These are phyloP conservation scores for Termitomyces heimii DNA, from an alignment of 768 basidiomycete genomes.

Conservation along the genomic window DNA sequence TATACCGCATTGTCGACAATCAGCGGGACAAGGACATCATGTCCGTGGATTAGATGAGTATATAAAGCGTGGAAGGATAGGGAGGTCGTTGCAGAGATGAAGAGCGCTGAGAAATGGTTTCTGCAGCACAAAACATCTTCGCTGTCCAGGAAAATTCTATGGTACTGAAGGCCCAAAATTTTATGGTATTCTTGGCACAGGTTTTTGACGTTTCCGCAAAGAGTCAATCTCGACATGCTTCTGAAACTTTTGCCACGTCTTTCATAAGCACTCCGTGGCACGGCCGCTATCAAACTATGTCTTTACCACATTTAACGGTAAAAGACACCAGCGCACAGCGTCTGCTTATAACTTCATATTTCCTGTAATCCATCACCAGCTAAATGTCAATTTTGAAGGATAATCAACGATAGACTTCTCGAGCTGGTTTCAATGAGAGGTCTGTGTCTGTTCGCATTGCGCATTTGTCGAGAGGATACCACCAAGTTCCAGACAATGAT, in stretches of 20 bases:
- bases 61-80: background rate
- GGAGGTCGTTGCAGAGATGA: background rate
- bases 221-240: background rate
- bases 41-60: background rate
- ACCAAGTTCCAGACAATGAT: constrained; percentile 36
- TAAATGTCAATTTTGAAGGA: constrained; percentile 36
- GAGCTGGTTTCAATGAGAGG: constrained; percentile 42
- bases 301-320: constrained; percentile 6
- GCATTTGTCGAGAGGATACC: constrained; percentile 37
- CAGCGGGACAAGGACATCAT: too few relatives aligned
- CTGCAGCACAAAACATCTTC: background rate
- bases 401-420: constrained; percentile 47
- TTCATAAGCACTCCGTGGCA: constrained; percentile 32
- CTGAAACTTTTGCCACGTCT: constrained; percentile 23
- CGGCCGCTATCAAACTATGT: constrained; percentile 13
- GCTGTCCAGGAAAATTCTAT: constrained; percentile 6
- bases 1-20: background rate
- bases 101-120: background rate
- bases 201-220: constrained; percentile 26
- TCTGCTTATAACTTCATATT: constrained; percentile 11
- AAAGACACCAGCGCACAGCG: background rate
- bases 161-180: constrained; percentile 13
- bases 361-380: constrained; percentile 26
- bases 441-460: constrained; percentile 54
- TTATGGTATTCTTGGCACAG: constrained; percentile 27